Evolutionary conservation across 495 filamentous ascomycete genomes (phyloP), one percentile per base, ranked within the genome.

Genomic region (Penicillium ucsense): DNA sequence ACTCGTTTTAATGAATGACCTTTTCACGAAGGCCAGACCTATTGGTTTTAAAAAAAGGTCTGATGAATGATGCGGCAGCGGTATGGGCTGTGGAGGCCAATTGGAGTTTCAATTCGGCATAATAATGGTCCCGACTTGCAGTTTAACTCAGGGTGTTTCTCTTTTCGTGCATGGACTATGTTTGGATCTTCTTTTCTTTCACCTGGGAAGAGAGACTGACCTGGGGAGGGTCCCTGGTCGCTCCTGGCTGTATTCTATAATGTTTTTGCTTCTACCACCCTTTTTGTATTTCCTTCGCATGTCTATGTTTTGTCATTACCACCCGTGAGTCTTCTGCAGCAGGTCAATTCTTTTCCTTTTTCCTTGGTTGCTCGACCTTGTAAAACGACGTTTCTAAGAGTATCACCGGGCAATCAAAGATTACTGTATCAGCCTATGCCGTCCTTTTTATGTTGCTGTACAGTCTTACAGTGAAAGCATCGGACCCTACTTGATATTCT

Each of bases 1-100:
- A 61, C 47, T 45, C 56, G 53, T 66, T 45, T 71, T 71, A 71
- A 71, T 71, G 57, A 68, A 71, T 63, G 67, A 71, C 59, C 62
- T 53, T 44, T 52, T 71, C 59, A 68, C 57, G 65, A 71, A 20
- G 58, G 55, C 60, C 62, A 63, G 65, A 54, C 56, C 57, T 49
- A 50, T 53, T 55, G 44, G 53, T 59, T 49, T 48, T 20, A 20
- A 20, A 20, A 20, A 20, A 54, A 50, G 46, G 54, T 57, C 53
- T 63, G 52, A 54, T 54, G 59, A 45, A 55, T 45, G 48, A 60
- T 51, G 59, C 42, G 56, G 47, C 50, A 62, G 52, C 20, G 49
- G 46, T 46, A 46, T 48, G 31, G 55, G 51, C 41, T 52, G 43
- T 49, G 38, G 46, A 44, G 50, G 49, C 9, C 43, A 36, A 45